Base-by-base conservation (phyloP, 2,329 filamentous ascomycete species). In the Incumbomyces delicatus region DNA sequence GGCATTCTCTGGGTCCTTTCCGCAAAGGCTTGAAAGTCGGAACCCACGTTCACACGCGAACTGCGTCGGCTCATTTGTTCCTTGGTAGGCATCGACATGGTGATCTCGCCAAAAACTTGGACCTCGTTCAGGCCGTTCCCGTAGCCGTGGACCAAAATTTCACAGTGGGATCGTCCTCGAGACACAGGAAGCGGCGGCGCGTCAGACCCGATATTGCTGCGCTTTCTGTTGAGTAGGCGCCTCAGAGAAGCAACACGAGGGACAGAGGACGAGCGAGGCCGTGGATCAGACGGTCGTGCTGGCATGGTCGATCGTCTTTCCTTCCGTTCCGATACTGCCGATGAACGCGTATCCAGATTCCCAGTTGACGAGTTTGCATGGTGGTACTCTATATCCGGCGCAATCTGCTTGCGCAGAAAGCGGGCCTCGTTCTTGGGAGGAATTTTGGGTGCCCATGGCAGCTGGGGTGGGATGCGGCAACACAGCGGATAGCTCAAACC, bases 401-500 rank as follows among this genome's bases (percentile, higher is more conserved):
- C 31, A 16, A 50, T 22, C 34, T 45, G 32, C 38, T 45, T 37
- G 34, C 30, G 40, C 3, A 14, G 12, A 3, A 30, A n/a, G n/a
- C 12, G 11, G 12, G 11, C 33, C 18, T 29, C 17, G 22, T 45
- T 20, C 37, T 46, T 31, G 11, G 17, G n/a, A 10, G 30, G 27
- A 16, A 18, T 27, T 36, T 41, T 22, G 4, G 22, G n/a, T 16
- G 10, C 16, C 50, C 50, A 52, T 13, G 55, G 56, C 50, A 55
- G 49, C 17, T 46, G 38, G 14, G 47, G 46, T 3, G 56, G 56
- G 29, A 68, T 63, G 14, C 68, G 61, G 48, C 71, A 71, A 55
- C 73, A 77, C 17, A 77, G 63, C n/a, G 72, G 69, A 53, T 90
- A 90, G 0, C 71, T 66, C 1, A 78, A 70, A 12, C 68, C 69